Evolutionary conservation across 2,329 filamentous ascomycete species (phyloP).

Genomic region (Xylariomycetidae sp.): DNA sequence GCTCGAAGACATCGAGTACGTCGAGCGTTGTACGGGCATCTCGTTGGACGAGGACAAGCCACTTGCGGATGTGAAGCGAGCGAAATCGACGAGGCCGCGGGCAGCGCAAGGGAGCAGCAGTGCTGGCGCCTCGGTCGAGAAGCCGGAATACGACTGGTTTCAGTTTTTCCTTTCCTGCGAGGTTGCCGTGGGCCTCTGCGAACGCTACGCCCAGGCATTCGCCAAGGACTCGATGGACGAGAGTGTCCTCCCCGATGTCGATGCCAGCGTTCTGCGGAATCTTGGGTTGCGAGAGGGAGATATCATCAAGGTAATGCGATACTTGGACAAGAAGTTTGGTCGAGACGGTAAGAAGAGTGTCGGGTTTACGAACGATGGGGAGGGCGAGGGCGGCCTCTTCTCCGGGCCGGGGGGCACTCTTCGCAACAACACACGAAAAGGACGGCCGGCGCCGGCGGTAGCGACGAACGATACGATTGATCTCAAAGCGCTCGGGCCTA

Average conservation of each 20-base stretch:
- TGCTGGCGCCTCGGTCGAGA: conserved; percentile 60
- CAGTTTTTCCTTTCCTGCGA: conserved; percentile 95
- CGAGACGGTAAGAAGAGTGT: conserved; percentile 54
- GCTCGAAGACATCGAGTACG: conserved; percentile 87
- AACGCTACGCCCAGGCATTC: conserved; percentile 89
- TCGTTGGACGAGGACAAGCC: conserved; percentile 94
- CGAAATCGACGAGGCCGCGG: conserved; percentile 31
- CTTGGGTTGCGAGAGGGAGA: conserved; percentile 94
- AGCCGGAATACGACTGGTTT: conserved; percentile 93
- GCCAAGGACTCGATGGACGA: conserved; percentile 92
- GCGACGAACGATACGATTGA: conserved; percentile 83
- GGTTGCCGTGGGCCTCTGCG: conserved; percentile 86
- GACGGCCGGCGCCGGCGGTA: conserved; percentile 78
- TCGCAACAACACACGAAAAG: conserved; percentile 91
- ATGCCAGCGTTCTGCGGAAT: conserved; percentile 73
- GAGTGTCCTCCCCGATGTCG: conserved; percentile 84
- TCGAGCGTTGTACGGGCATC: conserved; percentile 79
- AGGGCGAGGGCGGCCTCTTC: conserved; percentile 69
- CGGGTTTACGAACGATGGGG: conserved; percentile 30
- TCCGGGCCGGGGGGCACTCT: conserved; percentile 87
- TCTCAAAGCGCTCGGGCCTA: conserved; percentile 71
- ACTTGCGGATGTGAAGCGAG: conserved; percentile 71
- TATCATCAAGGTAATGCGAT: conserved; percentile 91
- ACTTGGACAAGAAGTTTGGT: conserved; percentile 72
- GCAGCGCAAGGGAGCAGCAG: conserved; percentile 25